Conservation (phyloP, 257 asterid genomes). For the Solanum tarapatanum region DNA sequence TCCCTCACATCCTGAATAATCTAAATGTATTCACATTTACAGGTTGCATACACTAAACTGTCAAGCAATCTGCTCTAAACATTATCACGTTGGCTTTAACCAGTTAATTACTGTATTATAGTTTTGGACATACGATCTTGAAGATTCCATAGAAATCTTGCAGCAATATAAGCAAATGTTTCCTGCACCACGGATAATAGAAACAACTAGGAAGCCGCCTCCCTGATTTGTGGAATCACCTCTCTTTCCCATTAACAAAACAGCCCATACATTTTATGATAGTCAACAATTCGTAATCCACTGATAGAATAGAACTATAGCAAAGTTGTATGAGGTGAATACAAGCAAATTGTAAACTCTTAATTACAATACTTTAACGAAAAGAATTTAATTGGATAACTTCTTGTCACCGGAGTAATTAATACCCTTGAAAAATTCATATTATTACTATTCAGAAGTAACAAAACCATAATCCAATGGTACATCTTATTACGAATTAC, state of each 20-base stretch:
- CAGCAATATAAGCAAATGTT: not conserved
- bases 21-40: not conserved
- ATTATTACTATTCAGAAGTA: not conserved
- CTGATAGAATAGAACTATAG: not conserved
- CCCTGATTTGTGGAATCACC: not conserved
- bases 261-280: not conserved
- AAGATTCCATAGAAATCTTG: not conserved
- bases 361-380: not conserved
- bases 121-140: not conserved
- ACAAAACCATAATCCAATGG: not conserved
- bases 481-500: not conserved
- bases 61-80: not conserved
- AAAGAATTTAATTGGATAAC: not conserved
- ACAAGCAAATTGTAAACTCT: not conserved
- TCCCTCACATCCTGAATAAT: not conserved
- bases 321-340: not conserved
- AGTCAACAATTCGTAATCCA: not conserved
- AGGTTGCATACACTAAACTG: not conserved
- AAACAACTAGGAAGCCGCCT: not conserved
- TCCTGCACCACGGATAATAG: not conserved
- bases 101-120: not conserved
- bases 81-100: not conserved
- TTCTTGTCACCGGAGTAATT: not conserved
- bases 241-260: not conserved
- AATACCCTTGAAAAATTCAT: not conserved